Conservation (phyloP, 108 stramenopile species). For the Nannochloropsis granulata region DNA sequence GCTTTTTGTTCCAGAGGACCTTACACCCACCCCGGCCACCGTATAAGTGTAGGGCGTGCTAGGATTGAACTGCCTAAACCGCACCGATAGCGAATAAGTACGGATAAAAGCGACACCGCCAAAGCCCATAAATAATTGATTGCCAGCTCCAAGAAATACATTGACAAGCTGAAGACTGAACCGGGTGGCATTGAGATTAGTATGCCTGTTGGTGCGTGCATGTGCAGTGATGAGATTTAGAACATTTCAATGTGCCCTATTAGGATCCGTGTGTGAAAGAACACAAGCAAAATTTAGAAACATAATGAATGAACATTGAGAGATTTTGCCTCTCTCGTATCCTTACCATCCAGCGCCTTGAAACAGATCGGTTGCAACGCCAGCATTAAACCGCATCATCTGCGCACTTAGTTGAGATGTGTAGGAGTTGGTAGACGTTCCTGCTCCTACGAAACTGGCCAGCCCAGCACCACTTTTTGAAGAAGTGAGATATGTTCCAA, state of each 20-base stretch:
- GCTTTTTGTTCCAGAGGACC: neutral
- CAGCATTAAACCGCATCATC: neutral
- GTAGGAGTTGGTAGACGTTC: neutral
- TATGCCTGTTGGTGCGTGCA: neutral
- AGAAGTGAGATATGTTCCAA: neutral
- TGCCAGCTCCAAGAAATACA: neutral
- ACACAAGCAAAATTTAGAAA: too few species aligned
- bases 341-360: neutral
- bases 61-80: neutral
- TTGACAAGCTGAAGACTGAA: neutral
- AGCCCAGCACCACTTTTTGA: neutral
- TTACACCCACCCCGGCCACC: neutral
- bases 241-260: neutral
- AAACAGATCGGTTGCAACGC: neutral
- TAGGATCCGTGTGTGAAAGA: too few species aligned
- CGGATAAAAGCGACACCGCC: neutral
- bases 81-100: neutral
- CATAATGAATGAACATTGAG: too few species aligned
- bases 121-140: neutral
- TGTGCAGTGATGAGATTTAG: neutral
- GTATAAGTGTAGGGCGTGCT: neutral
- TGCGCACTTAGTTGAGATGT: neutral
- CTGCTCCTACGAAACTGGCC: neutral
- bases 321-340: neutral
- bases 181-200: neutral